These are phyloP conservation scores for Verbena officinalis DNA, from an alignment of 257 asterid genomes.

Conservation along the genomic window DNA sequence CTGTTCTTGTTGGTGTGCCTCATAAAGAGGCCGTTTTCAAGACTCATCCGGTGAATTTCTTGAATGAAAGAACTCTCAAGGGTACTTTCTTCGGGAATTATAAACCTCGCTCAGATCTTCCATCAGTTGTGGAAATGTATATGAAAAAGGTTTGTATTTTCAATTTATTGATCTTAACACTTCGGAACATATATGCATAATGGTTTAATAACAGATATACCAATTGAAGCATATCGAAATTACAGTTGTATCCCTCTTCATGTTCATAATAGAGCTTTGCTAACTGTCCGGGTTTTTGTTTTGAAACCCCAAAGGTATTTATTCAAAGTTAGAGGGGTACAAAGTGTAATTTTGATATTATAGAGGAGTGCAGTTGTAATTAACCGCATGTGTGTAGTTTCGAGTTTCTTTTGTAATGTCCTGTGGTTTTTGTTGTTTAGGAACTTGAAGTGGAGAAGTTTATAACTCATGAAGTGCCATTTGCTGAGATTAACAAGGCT, in stretches of 20 bases:
- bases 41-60: constrained; percentile 61
- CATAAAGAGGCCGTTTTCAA: constrained; percentile 61
- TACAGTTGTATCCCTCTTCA: too few species aligned
- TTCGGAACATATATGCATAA: background rate
- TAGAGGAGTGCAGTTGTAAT: too few species aligned
- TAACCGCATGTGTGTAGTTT: too few species aligned
- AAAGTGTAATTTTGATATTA: too few species aligned
- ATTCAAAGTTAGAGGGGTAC: too few species aligned
- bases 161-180: background rate
- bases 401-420: too few species aligned
- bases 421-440: constrained; percentile 25
- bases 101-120: constrained; percentile 65
- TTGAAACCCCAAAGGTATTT: too few species aligned
- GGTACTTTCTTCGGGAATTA: constrained; percentile 86
- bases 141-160: constrained; percentile 59
- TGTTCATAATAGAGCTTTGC: too few species aligned
- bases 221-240: too few species aligned
- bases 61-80: constrained; percentile 74
- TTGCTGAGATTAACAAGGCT: constrained; percentile 68
- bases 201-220: background rate
- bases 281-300: too few species aligned
- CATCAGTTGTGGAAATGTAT: constrained; percentile 66
- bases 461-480: constrained; percentile 54
- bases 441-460: constrained; percentile 77
- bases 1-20: constrained; percentile 78